Percentiles rank a stretch among this genome's conserved stretches.
These are phyloP conservation scores for Filosporella fistucella DNA, from an alignment of 495 filamentous ascomycete species.

Conservation along the genomic window DNA sequence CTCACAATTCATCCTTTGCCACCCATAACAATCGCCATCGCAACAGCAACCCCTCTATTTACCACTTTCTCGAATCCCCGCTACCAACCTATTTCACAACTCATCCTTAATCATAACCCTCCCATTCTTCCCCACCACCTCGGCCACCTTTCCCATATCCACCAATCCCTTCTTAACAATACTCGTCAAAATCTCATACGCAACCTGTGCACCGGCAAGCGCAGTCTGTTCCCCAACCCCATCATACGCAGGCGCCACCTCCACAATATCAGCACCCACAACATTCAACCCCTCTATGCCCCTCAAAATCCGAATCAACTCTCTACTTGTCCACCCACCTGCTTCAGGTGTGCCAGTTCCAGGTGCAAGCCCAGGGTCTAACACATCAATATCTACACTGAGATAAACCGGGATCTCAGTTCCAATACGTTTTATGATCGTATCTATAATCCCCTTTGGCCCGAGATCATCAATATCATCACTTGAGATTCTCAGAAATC, in stretches of 20 bases:
- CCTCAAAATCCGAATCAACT: slow-evolving; percentile 65
- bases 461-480: slow-evolving; percentile 71
- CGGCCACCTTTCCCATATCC: slow-evolving; percentile 36
- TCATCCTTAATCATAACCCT: slow-evolving; percentile 33
- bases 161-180: slow-evolving; percentile 66
- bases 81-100: slow-evolving; percentile 31
- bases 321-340: slow-evolving; percentile 70
- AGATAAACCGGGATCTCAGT: slow-evolving; percentile 64
- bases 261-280: slow-evolving; percentile 75
- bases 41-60: no score
- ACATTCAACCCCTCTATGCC: slow-evolving; percentile 67
- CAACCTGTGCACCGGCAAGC: slow-evolving; percentile 75
- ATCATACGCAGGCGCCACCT: slow-evolving; percentile 85
- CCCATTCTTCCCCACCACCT: slow-evolving; percentile 21
- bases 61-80: no score
- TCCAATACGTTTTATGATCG: slow-evolving; percentile 54
- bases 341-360: slow-evolving; percentile 73
- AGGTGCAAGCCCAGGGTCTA: slow-evolving; percentile 68
- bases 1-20: no score
- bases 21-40: no score
- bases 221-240: slow-evolving; percentile 80
- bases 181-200: slow-evolving; percentile 76
- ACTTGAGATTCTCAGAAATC: slow-evolving; percentile 59
- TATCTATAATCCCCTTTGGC: slow-evolving; percentile 49
- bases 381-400: slow-evolving; percentile 71